Evolutionary conservation across 106 monocot genomes (phyloP).

Genomic region (Narthecium ossifragum): DNA sequence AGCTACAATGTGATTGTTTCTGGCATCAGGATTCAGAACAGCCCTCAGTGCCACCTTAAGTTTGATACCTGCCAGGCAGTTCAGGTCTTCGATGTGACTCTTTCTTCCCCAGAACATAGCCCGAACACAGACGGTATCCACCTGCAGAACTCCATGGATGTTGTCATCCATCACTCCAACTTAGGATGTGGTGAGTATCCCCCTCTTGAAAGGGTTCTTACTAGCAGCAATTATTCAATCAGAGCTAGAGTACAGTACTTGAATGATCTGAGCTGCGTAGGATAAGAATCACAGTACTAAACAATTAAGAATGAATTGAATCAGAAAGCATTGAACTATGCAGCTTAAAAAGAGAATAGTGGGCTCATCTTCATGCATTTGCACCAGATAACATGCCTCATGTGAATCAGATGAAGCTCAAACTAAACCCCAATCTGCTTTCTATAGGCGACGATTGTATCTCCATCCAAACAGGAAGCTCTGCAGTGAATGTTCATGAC

Average conservation of each 20-base stretch:
- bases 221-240: too few species aligned
- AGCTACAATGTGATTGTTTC: conserved; percentile 34
- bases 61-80: conserved; percentile 45
- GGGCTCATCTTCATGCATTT: too few species aligned
- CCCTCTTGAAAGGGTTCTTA: too few species aligned
- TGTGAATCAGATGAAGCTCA: too few species aligned
- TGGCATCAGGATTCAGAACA: conserved; percentile 49
- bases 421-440: not conserved
- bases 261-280: too few species aligned
- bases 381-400: too few species aligned
- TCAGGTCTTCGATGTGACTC: conserved; percentile 23
- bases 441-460: conserved; percentile 47
- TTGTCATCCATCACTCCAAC: conserved; percentile 26
- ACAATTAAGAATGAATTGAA: too few species aligned
- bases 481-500: conserved; percentile 22
- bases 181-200: conserved; percentile 31
- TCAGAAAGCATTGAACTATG: too few species aligned
- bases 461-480: conserved; percentile 45
- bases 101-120: conserved; percentile 57
- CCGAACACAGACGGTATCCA: conserved; percentile 65
- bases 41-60: conserved; percentile 52
- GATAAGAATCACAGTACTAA: too few species aligned
- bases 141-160: conserved; percentile 37
- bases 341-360: too few species aligned
- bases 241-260: too few species aligned